Percentiles rank a stretch among this genome's conserved stretches.
Evolutionary conservation across 1,284 basidiomycete species (phyloP).

Genomic region (Tremellales sp.): DNA sequence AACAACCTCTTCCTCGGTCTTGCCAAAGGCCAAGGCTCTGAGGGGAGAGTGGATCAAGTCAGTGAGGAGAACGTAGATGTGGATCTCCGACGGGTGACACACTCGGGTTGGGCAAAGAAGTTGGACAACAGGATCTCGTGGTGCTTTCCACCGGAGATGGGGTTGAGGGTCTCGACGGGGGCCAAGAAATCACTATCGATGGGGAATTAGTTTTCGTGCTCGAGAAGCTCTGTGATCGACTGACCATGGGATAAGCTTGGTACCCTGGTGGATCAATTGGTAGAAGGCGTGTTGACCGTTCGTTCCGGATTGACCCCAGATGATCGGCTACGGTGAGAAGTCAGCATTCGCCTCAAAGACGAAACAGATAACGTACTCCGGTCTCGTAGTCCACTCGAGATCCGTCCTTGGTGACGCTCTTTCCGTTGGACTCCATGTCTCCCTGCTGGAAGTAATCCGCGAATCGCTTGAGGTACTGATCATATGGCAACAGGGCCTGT

Average conservation of each 20-base stretch:
- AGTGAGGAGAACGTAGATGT: background rate
- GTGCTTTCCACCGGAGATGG: conserved; percentile 79
- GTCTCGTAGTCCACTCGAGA: conserved; percentile 93
- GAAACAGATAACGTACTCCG: conserved; percentile 59
- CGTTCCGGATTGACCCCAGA: conserved; percentile 97
- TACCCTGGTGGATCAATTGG: conserved; percentile 94
- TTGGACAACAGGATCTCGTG: conserved; percentile 97
- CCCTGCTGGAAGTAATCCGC: conserved; percentile 99
- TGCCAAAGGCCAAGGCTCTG: conserved; percentile 88
- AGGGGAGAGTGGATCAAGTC: background rate
- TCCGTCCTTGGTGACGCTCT: conserved; percentile 90
- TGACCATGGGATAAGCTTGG: conserved; percentile 74
- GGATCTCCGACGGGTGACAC: conserved; percentile 11
- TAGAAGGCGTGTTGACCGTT: conserved; percentile 99
- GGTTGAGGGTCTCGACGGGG: conserved; percentile 90
- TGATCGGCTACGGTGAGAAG: conserved; percentile 66
- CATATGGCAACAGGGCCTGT: conserved; percentile 91
- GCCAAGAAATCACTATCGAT: conserved; percentile 80
- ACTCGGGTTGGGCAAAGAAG: conserved; percentile 95
- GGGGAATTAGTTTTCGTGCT: background rate
- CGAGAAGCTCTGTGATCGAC: conserved; percentile 6
- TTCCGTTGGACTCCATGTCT: conserved; percentile 99
- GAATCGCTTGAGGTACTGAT: conserved; percentile 98
- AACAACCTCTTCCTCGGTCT: conserved; percentile 83
- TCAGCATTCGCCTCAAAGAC: conserved; percentile 10